These are phyloP conservation scores for Zygoascus meyerae DNA, from an alignment of 1,139 yeast species.

Conservation along the genomic window DNA sequence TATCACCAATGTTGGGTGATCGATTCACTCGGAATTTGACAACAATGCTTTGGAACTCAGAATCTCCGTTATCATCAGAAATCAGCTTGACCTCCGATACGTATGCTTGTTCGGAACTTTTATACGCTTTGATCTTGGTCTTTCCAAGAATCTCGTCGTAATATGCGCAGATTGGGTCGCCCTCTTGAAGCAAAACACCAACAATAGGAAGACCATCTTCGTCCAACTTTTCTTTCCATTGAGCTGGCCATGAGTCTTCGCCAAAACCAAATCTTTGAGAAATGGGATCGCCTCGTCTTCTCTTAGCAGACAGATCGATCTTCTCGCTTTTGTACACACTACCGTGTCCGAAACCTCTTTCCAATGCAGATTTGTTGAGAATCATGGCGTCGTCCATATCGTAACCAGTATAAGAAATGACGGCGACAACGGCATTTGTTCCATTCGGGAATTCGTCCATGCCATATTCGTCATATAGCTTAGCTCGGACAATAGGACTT, in stretches of 20 bases:
- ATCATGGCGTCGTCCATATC: constrained; percentile 99
- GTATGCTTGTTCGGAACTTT: constrained; percentile 90
- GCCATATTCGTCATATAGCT: constrained; percentile 90
- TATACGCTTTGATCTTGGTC: constrained; percentile 88
- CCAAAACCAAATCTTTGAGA: constrained; percentile 96
- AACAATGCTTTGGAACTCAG: constrained; percentile 78
- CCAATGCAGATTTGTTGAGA: constrained; percentile 92
- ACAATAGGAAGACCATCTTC: constrained; percentile 89
- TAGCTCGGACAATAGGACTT: constrained; percentile 95
- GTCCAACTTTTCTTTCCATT: constrained; percentile 84
- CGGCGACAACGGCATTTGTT: constrained; percentile 97
- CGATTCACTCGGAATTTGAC: constrained; percentile 89
- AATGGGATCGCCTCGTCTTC: constrained; percentile 91
- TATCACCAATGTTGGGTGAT: constrained; percentile 94
- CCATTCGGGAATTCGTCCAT: constrained; percentile 99
- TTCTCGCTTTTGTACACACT: constrained; percentile 93
- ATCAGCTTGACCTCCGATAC: constrained; percentile 91
- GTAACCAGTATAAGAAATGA: constrained; percentile 95
- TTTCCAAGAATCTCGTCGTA: constrained; percentile 87
- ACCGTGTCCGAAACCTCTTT: constrained; percentile 97
- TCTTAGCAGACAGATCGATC: constrained; percentile 68
- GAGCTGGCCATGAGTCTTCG: constrained; percentile 82
- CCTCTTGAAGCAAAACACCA: constrained; percentile 85
- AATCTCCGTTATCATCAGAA: constrained; percentile 75
- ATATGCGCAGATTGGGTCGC: constrained; percentile 92